These are phyloP conservation scores for Leptomonas seymouri DNA, from an alignment of 208 protist species.

Conservation along the genomic window DNA sequence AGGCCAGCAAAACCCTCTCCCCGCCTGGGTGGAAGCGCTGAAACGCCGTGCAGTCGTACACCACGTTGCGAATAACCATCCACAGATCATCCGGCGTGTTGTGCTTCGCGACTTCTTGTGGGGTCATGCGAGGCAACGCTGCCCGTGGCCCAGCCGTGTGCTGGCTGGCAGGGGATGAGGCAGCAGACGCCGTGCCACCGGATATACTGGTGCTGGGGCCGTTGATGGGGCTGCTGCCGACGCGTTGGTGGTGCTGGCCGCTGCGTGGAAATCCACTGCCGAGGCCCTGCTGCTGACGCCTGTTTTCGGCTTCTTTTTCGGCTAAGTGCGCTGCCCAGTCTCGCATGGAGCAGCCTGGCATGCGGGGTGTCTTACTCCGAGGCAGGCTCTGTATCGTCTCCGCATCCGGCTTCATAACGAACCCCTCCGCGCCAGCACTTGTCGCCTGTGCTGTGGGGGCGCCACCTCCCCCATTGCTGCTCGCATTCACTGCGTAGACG, in stretches of 20 bases:
- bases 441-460: neutral
- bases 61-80: conserved; percentile 72
- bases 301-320: conserved; percentile 15
- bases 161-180: conserved; percentile 10
- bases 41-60: conserved; percentile 83
- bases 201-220: conserved; percentile 12
- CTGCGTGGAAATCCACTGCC: conserved; percentile 4
- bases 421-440: conserved; percentile 1
- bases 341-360: conserved; percentile 44
- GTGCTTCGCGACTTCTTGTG: conserved; percentile 60
- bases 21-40: conserved; percentile 76
- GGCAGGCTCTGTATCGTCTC: conserved; percentile 25
- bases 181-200: neutral
- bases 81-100: conserved; percentile 67
- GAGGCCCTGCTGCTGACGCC: conserved; percentile 7
- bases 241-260: conserved; percentile 4
- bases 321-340: conserved; percentile 44
- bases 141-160: conserved; percentile 1
- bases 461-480: neutral
- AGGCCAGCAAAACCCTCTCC: conserved; percentile 51
- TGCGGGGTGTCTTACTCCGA: conserved; percentile 27
- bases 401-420: conserved; percentile 28
- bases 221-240: conserved; percentile 2
- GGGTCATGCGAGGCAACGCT: conserved; percentile 38
- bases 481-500: neutral